Percentiles rank a stretch among this genome's conserved stretches.
These are phyloP conservation scores for Agrocybe praecox DNA, from an alignment of 768 basidiomycete species.

Conservation along the genomic window DNA sequence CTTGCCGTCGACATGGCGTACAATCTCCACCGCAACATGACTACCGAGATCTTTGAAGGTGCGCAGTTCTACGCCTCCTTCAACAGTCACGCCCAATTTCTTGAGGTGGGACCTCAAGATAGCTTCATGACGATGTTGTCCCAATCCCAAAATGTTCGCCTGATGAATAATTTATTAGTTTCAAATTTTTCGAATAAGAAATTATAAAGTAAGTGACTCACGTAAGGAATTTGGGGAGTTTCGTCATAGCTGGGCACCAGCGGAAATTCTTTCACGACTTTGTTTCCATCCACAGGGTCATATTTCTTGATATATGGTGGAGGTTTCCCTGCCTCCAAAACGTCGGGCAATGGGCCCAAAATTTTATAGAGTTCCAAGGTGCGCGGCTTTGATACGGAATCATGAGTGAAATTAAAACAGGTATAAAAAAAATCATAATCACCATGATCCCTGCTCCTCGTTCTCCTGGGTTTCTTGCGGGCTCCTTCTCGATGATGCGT, in stretches of 20 bases:
- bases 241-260: conserved; percentile 25
- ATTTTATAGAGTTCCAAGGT: conserved; percentile 44
- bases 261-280: conserved; percentile 23
- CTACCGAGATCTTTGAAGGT: conserved; percentile 40
- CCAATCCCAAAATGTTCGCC: conserved; percentile 31
- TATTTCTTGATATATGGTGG: conserved; percentile 30
- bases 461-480: conserved; percentile 31
- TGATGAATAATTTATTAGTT: no score
- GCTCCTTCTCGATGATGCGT: conserved; percentile 52
- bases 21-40: conserved; percentile 36
- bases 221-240: conserved; percentile 32
- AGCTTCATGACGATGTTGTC: conserved; percentile 36
- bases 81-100: conserved; percentile 34
- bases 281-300: conserved; percentile 28
- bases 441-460: conserved; percentile 42
- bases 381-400: conserved; percentile 33
- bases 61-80: conserved; percentile 44
- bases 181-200: no score
- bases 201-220: conserved; percentile 13
- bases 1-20: conserved; percentile 21
- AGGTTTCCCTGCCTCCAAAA: conserved; percentile 25
- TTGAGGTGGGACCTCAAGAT: conserved; percentile 35
- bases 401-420: not conserved
- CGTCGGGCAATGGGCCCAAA: conserved; percentile 38
- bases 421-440: not conserved